phyloP scores from a whole-genome alignment of 1,284 basidiomycete species.

The Melampsora larici-populina region DNA sequence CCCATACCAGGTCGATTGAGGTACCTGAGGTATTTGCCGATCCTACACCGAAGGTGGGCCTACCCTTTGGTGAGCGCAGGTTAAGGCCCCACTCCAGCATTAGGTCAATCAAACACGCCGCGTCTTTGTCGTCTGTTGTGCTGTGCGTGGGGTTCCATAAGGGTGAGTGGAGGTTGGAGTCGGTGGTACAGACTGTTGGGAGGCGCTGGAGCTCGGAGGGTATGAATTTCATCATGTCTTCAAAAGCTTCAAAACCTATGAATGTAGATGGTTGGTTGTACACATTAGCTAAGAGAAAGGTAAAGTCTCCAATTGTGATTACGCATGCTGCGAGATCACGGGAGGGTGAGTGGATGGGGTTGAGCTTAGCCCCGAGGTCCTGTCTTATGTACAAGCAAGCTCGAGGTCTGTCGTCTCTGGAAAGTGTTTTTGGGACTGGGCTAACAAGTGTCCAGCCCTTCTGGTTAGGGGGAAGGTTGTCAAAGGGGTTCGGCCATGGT shows the following conservation, averaged over 20 bases:
- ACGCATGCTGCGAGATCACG: not conserved
- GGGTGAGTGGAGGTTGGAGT: not conserved
- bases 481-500: not conserved
- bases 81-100: not conserved
- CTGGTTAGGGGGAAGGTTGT: not conserved
- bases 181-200: not conserved
- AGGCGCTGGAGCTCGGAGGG: not conserved
- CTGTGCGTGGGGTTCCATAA: not conserved
- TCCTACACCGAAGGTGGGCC: not conserved
- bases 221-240: not conserved
- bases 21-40: not conserved
- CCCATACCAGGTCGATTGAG: slow-evolving; percentile 12
- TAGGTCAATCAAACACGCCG: not conserved
- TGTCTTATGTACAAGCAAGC: not conserved
- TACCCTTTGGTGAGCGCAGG: not conserved
- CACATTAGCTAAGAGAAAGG: not conserved
- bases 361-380: not conserved
- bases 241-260: not conserved
- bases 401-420: not conserved
- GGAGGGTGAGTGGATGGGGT: not conserved
- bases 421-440: not conserved
- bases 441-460: not conserved
- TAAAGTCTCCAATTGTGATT: not conserved
- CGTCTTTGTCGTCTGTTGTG: not conserved
- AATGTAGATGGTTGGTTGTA: too few species aligned